A percentile compares a stretch with the other conserved stretches of the same genome.
Evolutionary conservation across 208 protist genomes (phyloP).

Genomic region (Crithidia acanthocephali): DNA sequence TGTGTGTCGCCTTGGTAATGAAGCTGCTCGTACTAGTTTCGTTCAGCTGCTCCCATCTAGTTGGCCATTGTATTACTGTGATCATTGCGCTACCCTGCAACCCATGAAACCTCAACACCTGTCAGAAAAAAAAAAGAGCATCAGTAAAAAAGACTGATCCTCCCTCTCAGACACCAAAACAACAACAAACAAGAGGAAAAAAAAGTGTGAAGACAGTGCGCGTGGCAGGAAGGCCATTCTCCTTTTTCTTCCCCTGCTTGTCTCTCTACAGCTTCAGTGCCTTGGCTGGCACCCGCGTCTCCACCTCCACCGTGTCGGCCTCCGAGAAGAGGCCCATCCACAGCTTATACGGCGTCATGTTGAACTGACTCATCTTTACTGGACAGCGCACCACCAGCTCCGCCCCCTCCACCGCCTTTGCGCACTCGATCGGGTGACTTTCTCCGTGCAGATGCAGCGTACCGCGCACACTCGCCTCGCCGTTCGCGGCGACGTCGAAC

Average conservation of each 20-base stretch:
- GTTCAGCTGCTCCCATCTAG: too few species aligned
- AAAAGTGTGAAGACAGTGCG: background rate
- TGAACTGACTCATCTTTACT: conserved; percentile 60
- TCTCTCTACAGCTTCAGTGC: conserved; percentile 56
- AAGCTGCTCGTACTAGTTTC: too few species aligned
- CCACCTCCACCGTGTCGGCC: conserved; percentile 73
- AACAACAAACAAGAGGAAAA: conserved; percentile 26
- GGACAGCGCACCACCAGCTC: conserved; percentile 86
- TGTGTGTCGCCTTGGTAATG: too few species aligned
- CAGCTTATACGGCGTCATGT: conserved; percentile 57
- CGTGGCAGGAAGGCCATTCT: background rate
- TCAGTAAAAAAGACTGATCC: too few species aligned
- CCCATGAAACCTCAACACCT: too few species aligned
- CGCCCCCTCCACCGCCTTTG: conserved; percentile 66
- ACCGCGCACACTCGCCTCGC: conserved; percentile 42
- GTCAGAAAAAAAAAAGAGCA: too few species aligned
- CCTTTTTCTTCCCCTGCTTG: too few species aligned
- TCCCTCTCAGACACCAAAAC: background rate
- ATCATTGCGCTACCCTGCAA: too few species aligned
- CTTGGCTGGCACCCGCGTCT: conserved; percentile 76
- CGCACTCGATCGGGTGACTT: conserved; percentile 58
- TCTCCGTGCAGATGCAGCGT: conserved; percentile 67
- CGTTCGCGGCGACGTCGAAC: conserved; percentile 63
- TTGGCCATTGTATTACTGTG: too few species aligned
- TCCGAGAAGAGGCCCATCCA: conserved; percentile 80